Conservation (phyloP, 768 basidiomycete genomes). For the Calocybe gangraenosa region DNA sequence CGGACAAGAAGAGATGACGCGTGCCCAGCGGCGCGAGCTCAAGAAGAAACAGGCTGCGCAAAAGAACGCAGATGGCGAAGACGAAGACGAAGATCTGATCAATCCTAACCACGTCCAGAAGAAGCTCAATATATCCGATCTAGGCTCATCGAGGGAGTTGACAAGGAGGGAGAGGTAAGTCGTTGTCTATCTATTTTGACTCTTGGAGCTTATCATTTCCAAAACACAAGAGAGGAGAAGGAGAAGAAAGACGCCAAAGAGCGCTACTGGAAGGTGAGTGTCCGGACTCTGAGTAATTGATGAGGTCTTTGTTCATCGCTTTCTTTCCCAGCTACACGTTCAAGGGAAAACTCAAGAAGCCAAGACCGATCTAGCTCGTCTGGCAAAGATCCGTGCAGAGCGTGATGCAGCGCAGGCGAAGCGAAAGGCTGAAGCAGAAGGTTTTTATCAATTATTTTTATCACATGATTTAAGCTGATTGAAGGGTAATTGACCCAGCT, state of each 20-base stretch:
- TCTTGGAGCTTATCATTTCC: neutral
- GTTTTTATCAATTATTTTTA: constrained; percentile 33
- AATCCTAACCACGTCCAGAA: constrained; percentile 77
- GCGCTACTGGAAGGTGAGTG: constrained; percentile 74
- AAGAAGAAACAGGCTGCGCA: constrained; percentile 57
- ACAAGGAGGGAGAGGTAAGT: constrained; percentile 62
- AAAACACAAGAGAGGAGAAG: constrained; percentile 92
- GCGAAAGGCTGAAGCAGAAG: constrained; percentile 85
- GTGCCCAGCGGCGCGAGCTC: constrained; percentile 69
- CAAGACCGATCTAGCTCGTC: constrained; percentile 80
- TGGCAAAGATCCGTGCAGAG: constrained; percentile 82
- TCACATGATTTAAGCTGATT: neutral
- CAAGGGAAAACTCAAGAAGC: constrained; percentile 91
- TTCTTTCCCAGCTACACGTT: constrained; percentile 56
- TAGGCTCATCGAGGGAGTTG: constrained; percentile 59
- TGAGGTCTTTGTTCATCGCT: too few species aligned
- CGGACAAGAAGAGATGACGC: constrained; percentile 59
- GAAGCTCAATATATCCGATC: constrained; percentile 73
- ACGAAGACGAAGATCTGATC: constrained; percentile 65
- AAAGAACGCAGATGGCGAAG: constrained; percentile 36
- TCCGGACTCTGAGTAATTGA: neutral
- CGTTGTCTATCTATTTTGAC: neutral
- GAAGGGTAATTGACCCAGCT: constrained; percentile 31
- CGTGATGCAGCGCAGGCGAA: constrained; percentile 86
- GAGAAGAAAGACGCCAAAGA: constrained; percentile 90